Base-by-base conservation (phyloP, 768 basidiomycete genomes). In the Suillus hirtellus region DNA sequence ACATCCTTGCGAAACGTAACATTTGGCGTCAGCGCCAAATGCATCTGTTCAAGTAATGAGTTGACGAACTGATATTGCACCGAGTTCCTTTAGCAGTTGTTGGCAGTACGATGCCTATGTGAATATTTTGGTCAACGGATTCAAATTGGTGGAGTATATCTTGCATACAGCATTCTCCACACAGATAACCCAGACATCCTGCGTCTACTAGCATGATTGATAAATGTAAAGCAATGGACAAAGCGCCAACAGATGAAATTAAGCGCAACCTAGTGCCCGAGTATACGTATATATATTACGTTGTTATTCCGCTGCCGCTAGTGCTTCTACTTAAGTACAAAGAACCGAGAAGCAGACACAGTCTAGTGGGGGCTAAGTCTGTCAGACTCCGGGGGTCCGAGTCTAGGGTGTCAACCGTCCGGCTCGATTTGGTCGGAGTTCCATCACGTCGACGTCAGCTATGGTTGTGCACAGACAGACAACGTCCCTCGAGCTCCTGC, bases 1-100 rank as follows among this genome's bases (percentile, higher is more conserved):
- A 42, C 75, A 75, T 15, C 73, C 73, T 60, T 62, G 64, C 19
- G 65, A 63, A 14, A 73, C 73, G 34, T 73, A 76, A 49, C 71
- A 74, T 24, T 44, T 49, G 31, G 38, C 53, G 40, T 68, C 63
- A 19, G 66, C 64, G 38, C 73, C 75, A 44, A 67, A 69, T 4
- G 72, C 62, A 17, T 65, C 73, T 75, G 21, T 43, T 59, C 27
- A 40, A 47, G 14, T 7, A 59, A 59, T 10, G 40, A 8, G 27
- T 14, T 2, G 27, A 60, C 73, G 58, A 59, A 76, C 73, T 71
- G 44, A 64, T 35, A 24, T 64, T 66, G 53, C 73, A 73, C 70
- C 73, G 75, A 21, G 40, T 58, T 34, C 58, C 38, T 11, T 74
- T 53, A 66, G 68, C 58, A 27, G 67, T 40, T 52, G 60, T 59